Conservation (phyloP, 495 filamentous ascomycete species). For the Daldinia loculata region DNA sequence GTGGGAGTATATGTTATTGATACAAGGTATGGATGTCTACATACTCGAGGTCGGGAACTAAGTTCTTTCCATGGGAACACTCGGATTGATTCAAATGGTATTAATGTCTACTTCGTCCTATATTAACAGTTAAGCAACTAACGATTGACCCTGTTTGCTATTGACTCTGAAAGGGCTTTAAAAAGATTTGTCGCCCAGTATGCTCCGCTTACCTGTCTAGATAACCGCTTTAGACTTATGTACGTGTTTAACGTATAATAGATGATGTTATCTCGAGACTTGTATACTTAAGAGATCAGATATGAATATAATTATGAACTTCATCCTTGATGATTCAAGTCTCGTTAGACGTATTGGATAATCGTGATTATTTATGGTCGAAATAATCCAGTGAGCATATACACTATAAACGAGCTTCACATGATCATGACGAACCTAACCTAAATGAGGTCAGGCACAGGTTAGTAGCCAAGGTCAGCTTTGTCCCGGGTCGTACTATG, state of each 20-base stretch:
- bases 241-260: neutral
- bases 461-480: neutral
- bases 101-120: neutral
- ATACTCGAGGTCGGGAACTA: neutral
- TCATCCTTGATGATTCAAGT: neutral
- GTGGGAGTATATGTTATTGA: constrained; percentile 4
- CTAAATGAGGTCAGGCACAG: neutral
- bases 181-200: neutral
- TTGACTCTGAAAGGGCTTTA: neutral
- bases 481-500: neutral
- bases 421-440: neutral
- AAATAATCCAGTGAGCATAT: neutral
- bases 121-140: neutral
- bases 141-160: neutral
- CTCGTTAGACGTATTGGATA: neutral
- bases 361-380: neutral
- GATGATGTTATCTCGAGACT: neutral
- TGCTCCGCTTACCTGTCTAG: neutral
- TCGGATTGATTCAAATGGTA: neutral
- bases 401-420: neutral
- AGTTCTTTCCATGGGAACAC: neutral
- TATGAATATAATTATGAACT: neutral
- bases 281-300: neutral
- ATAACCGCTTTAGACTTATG: neutral
- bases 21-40: neutral